Evolutionary conservation across 352 stramenopile species (phyloP), one percentile per base, ranked within the genome.

Genomic region (Phytophthora citrophthora): DNA sequence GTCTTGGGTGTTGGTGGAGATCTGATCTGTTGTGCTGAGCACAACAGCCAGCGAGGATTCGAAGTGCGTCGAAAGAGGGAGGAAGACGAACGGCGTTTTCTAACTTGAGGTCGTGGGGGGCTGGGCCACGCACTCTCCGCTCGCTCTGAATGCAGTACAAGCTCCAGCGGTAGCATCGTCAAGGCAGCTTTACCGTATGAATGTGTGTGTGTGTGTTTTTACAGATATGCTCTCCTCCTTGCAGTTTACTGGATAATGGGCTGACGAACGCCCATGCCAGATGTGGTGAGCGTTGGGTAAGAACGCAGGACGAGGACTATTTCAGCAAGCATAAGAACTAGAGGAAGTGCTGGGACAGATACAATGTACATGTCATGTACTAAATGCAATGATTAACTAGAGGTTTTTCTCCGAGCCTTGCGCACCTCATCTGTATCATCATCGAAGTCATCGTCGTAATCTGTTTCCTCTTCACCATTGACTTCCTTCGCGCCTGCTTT

Each of bases 391-490:
- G 24, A 18, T 15, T 64, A 57, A n/a, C 18, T 60, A 26, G 36
- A 10, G 18, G 27, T 54, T 67, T 70, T 62, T 46, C 61, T 50
- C 47, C 49, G 61, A 13, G 40, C 27, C n/a, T 63, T 71, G 8
- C 49, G 39, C 10, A 18, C 39, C 47, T 72, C 58, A 26, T 72
- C 64, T 13, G 45, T 61, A 5, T 67, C 61, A 40, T 75, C 67
- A 24, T 88, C 80, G 46, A 90, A 86, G 51, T 79, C 71, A 27
- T 76, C 71, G 18, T 79, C 71, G 16, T 79, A 79, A 23, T 79
- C 61, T 8, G 36, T 51, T 52, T 79, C 71, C 6, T 79, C 70
- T 15, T 77, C 64, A 18, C 54, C 60, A 23, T 16, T 65, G 15
- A 3, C 23, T 10, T 3, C 41, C 40, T 27, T 56, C 48, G 29